Evolutionary conservation across 768 basidiomycete species (phyloP), one percentile per base, ranked within the genome.

Genomic region (Tylopilus balloui): DNA sequence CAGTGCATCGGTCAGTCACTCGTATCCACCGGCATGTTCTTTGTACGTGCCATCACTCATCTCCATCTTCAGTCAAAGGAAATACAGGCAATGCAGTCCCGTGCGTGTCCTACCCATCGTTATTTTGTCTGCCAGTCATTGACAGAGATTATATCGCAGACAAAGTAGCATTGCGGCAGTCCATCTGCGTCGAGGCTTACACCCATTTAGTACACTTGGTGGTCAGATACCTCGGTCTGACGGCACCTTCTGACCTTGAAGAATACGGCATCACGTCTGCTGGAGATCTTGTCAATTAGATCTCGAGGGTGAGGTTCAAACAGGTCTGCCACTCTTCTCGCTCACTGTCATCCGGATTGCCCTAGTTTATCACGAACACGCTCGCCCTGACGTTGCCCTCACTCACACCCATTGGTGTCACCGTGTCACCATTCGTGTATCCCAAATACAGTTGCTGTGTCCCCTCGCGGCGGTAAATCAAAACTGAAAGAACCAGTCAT

Each of bases 391-490:
- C 92, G 1, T 79, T 85, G 0, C 82, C 88, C 0, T 77, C 87
- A 4, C 72, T 98, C 14, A 78, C 80, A 2, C 86, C 93, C 0
- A 73, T 97, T 29, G 95, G 95, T 6, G 83, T 84, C 2, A 81
- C 86, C 15, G 77, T 94, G 13, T 88, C 89, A 1, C 93, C 94
- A 97, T 61, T 88, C 87, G 0, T 94, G 92, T 61, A 76, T 80
- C 19, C 90, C 91, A 0, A 94, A 96, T 61, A 91, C 87, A 0
- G 89, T 86, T 25, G 78, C 94, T n/a, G 89, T 97, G 3, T 97
- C 95, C 61, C 93, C 94, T 42, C 73, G 80, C 4, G 64, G 75
- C 3, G 63, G 73, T 5, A 63, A 60, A 12, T 52, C 64, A 13
- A 57, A 58, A 1, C 58, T 48, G 17, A 66, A 74, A 23, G 84